phyloP scores from a whole-genome alignment of 768 basidiomycete species.

The Astraeus odoratus region DNA sequence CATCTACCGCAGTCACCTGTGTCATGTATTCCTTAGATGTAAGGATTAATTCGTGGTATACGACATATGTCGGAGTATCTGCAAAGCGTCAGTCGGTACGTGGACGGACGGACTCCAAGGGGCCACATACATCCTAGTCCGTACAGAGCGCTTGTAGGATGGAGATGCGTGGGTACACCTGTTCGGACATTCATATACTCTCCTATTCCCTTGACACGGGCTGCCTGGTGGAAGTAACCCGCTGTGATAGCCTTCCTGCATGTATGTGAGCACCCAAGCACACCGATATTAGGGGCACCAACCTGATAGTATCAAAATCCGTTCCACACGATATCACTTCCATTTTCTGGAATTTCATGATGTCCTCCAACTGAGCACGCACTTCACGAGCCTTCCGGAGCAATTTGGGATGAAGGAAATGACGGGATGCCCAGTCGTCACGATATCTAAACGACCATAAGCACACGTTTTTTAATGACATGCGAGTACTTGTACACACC shows the following conservation, averaged over 20 bases:
- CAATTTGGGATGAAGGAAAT: conserved; percentile 95
- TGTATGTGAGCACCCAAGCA: conserved; percentile 1
- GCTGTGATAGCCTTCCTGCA: conserved; percentile 91
- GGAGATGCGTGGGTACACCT: conserved; percentile 89
- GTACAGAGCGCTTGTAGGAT: conserved; percentile 94
- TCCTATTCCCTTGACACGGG: conserved; percentile 96
- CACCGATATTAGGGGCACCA: conserved; percentile 9
- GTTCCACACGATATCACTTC: conserved; percentile 86
- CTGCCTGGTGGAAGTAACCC: conserved; percentile 99
- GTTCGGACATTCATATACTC: conserved; percentile 98
- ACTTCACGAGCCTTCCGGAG: conserved; percentile 95
- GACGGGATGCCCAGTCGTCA: conserved; percentile 91
- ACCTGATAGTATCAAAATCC: conserved; percentile 88
- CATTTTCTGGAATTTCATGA: conserved; percentile 99
- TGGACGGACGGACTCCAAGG: neutral
- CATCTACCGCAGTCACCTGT: conserved; percentile 95
- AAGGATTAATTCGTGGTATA: conserved; percentile 94
- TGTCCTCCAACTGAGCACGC: conserved; percentile 91
- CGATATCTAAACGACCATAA: conserved; percentile 51
- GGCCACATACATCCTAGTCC: conserved; percentile 80
- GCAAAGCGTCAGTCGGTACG: conserved; percentile 4
- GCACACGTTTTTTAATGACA: neutral
- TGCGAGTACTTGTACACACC: conserved; percentile 62
- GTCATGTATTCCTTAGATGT: conserved; percentile 99
- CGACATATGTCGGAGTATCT: conserved; percentile 95